Base-by-base conservation (phyloP, 2,329 filamentous ascomycete genomes). In the Hypoxylon rubiginosum region DNA sequence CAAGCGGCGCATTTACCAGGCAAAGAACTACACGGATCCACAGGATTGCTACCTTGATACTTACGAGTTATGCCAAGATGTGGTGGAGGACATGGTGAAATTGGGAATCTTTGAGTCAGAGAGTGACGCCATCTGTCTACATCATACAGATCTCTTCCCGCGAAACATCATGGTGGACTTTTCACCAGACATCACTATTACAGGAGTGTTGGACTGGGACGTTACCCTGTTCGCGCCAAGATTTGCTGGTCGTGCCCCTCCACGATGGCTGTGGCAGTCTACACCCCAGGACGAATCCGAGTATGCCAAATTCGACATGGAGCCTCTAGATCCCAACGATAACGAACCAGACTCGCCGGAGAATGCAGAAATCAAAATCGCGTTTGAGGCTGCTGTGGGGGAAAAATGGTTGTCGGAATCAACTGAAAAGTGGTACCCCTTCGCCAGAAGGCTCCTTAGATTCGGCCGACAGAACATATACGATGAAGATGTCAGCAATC, bases 111-210 rank as follows among this genome's bases (percentile, higher is more conserved):
- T 66, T 2, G 9, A 50, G 7, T 13, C 57, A 0, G 19, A 41
- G 10, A 51, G 51, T 30, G 50, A 60, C 13, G 7, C 11, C 1
- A 62, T 68, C 13, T 68, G 58, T 43, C 46, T 68, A 9, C 26
- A 21, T 0, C 66, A 68, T 28, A 11, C 62, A 2, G 58, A 68
- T 41, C 56, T 66, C 11, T 68, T 58, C 19, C 58, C 62, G 0
- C 62, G 62, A 13, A 68, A 68, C 41, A 68, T 68, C 11, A 68
- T 68, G 66, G 55, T 68, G 11, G 66, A 68, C 32, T 65, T 65
- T 11, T 19, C 49, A 11, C 58, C 66, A 2, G 39, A 66, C 2
- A 53, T 58, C 19, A 34, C 41, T 7, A 55, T 68, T 24, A 62
- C 66, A 1, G 66, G 62, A 36, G 21, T 55, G 1, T 19, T 68